These are phyloP conservation scores for Blastomyces emzantsi DNA, from an alignment of 2,329 filamentous ascomycete genomes.

Conservation along the genomic window DNA sequence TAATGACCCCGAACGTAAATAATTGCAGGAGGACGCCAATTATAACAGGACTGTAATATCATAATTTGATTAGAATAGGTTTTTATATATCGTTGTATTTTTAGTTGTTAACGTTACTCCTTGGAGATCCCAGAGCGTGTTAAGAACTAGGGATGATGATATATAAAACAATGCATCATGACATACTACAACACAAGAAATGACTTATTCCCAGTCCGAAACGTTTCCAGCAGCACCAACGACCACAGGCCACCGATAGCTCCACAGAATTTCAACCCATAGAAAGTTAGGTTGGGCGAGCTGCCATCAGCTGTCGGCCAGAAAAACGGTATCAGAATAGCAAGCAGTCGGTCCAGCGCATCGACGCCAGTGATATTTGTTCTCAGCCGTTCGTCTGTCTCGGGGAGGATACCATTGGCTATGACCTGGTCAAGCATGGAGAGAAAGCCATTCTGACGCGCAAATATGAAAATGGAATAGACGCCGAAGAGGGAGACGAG, in stretches of 20 bases:
- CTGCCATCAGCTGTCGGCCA: constrained; percentile 34
- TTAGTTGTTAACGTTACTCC: not conserved
- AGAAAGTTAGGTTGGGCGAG: constrained; percentile 28
- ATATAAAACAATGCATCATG: not conserved
- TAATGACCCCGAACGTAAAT: constrained; percentile 37
- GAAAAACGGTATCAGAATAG: constrained; percentile 32
- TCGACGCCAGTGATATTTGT: constrained; percentile 29
- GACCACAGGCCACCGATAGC: constrained; percentile 37
- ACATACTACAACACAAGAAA: constrained; percentile 37
- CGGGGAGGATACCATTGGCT: constrained; percentile 22
- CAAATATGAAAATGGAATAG: constrained; percentile 25
- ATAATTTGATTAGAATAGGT: constrained; percentile 13
- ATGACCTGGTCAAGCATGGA: constrained; percentile 18
- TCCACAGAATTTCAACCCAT: constrained; percentile 33
- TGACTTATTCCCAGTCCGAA: constrained; percentile 37
- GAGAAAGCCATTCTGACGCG: constrained; percentile 26
- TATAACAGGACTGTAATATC: constrained; percentile 23
- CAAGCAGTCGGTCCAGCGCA: constrained; percentile 26
- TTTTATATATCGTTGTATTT: constrained; percentile 9
- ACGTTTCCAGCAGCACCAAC: constrained; percentile 38
- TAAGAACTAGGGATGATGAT: not conserved
- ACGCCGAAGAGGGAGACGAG: constrained; percentile 25
- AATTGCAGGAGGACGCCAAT: constrained; percentile 38
- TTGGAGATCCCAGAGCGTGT: not conserved
- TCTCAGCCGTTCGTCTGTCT: constrained; percentile 23